These are phyloP conservation scores for Pterulicium gracile DNA, from an alignment of 1,284 basidiomycete genomes.

Conservation along the genomic window DNA sequence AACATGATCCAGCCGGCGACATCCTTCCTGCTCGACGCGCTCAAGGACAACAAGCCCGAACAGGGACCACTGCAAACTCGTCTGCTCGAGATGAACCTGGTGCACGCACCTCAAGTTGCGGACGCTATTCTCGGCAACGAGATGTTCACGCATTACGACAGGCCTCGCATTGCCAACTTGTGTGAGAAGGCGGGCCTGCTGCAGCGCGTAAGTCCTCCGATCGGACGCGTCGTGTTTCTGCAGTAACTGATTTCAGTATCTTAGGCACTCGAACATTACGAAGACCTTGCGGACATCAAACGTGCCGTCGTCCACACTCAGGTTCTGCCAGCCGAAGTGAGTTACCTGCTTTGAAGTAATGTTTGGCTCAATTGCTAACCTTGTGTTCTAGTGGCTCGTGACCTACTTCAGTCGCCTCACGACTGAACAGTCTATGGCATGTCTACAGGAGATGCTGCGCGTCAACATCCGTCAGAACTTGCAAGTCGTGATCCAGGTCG, in stretches of 20 bases:
- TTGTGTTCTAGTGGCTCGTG: constrained; percentile 74
- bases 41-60: constrained; percentile 98
- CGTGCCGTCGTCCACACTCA: constrained; percentile 93
- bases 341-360: constrained; percentile 14
- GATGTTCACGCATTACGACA: constrained; percentile 98
- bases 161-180: constrained; percentile 93
- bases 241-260: constrained; percentile 5
- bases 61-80: constrained; percentile 95
- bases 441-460: constrained; percentile 94
- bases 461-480: constrained; percentile 98
- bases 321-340: constrained; percentile 75
- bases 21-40: constrained; percentile 95
- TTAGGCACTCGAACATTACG: constrained; percentile 95
- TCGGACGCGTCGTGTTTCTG: not conserved
- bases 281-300: constrained; percentile 96
- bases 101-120: constrained; percentile 97
- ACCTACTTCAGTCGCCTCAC: constrained; percentile 96
- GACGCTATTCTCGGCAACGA: constrained; percentile 99
- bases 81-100: constrained; percentile 95
- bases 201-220: constrained; percentile 57
- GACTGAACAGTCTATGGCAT: constrained; percentile 97
- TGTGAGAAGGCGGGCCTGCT: constrained; percentile 97
- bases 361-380: constrained; percentile 8
- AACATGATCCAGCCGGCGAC: constrained; percentile 99
- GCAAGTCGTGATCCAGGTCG: constrained; percentile 94